These are phyloP conservation scores for Lachancea dasiensis DNA, from an alignment of 805 yeast species.

Conservation along the genomic window DNA sequence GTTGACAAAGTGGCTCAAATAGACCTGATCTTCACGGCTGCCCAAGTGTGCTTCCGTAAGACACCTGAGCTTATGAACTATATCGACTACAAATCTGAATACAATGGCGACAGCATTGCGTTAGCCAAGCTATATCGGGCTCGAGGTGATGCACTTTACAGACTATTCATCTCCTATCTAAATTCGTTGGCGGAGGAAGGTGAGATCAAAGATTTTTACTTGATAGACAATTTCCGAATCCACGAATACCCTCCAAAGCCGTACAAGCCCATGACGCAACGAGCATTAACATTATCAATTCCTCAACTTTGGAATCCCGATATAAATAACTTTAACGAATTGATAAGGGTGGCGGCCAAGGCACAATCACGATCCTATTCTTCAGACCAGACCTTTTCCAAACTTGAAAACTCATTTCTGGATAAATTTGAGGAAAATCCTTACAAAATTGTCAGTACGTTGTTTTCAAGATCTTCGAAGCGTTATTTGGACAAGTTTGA, in stretches of 20 bases:
- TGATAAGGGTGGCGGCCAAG: conserved; percentile 34
- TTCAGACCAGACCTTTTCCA: conserved; percentile 33
- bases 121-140: conserved; percentile 30
- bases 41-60: conserved; percentile 33
- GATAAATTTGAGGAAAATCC: conserved; percentile 39
- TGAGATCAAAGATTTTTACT: conserved; percentile 26
- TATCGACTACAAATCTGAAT: conserved; percentile 1
- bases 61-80: conserved; percentile 14
- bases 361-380: conserved; percentile 32
- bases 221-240: conserved; percentile 31
- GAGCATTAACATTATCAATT: conserved; percentile 33
- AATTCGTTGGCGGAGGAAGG: conserved; percentile 31
- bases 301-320: conserved; percentile 17
- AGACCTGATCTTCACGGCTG: conserved; percentile 34
- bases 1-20: conserved; percentile 28
- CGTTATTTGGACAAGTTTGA: conserved; percentile 33
- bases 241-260: conserved; percentile 32
- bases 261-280: conserved; percentile 31
- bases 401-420: conserved; percentile 36
- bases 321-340: conserved; percentile 29
- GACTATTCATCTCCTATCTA: conserved; percentile 32
- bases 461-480: conserved; percentile 34
- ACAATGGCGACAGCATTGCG: conserved; percentile 28
- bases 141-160: conserved; percentile 33
- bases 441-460: conserved; percentile 30